Percentiles rank a stretch among this genome's conserved stretches.
Conservation (phyloP, 2,329 filamentous ascomycete genomes). For the Clonostachys byssicola region DNA sequence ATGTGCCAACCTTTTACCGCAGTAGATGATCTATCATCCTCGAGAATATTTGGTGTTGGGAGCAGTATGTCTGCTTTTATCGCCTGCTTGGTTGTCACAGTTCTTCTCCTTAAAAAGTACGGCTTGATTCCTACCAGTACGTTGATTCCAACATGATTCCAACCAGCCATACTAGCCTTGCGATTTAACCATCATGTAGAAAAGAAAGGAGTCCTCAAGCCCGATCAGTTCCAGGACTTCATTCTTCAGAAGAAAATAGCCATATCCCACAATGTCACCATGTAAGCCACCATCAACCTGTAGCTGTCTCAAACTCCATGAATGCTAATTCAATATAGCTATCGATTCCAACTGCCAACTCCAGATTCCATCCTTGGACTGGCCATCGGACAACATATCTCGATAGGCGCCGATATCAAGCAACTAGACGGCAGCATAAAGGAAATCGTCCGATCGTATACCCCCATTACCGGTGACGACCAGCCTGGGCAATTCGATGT, state of each 20-base stretch:
- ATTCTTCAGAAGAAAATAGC: slow-evolving; percentile 91
- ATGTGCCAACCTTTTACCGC: too few species aligned
- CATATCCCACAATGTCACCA: slow-evolving; percentile 96
- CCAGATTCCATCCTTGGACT: slow-evolving; percentile 82
- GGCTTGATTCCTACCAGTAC: too few species aligned
- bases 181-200: background rate
- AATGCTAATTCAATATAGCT: slow-evolving; percentile 43
- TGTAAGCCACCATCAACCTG: slow-evolving; percentile 46
- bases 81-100: too few species aligned
- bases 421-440: slow-evolving; percentile 69
- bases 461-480: slow-evolving; percentile 85
- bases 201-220: slow-evolving; percentile 62
- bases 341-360: slow-evolving; percentile 84
- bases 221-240: slow-evolving; percentile 85
- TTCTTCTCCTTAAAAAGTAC: too few species aligned
- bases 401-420: slow-evolving; percentile 73
- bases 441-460: slow-evolving; percentile 88
- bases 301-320: slow-evolving; percentile 5
- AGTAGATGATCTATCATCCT: too few species aligned
- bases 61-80: too few species aligned
- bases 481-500: slow-evolving; percentile 91
- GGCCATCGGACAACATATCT: slow-evolving; percentile 98
- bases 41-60: too few species aligned
- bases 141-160: too few species aligned
- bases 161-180: too few species aligned